A percentile compares a stretch with the other conserved stretches of the same genome.
phyloP scores from a whole-genome alignment of 2,329 filamentous ascomycete genomes.

The Exophiala sp. region DNA sequence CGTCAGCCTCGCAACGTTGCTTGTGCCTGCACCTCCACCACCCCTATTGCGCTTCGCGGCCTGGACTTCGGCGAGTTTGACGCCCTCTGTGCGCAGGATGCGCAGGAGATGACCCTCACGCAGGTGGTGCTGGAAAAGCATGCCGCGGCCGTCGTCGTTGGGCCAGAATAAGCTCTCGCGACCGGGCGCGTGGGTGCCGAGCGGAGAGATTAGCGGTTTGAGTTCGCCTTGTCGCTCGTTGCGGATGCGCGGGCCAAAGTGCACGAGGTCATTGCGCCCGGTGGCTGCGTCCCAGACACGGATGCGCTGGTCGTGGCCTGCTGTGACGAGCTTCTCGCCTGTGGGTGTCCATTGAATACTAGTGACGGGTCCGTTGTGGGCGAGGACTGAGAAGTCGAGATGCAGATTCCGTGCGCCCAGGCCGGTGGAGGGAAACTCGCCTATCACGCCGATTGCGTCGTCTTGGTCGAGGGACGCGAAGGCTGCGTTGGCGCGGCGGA shows the following conservation, averaged over 20 bases:
- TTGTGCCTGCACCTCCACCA: not conserved
- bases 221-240: slow-evolving; percentile 61
- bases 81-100: slow-evolving; percentile 63
- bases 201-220: slow-evolving; percentile 61
- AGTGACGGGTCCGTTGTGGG: slow-evolving; percentile 80
- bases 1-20: slow-evolving; percentile 27
- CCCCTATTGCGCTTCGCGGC: not conserved
- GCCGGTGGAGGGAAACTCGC: slow-evolving; percentile 27
- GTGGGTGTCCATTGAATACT: slow-evolving; percentile 80
- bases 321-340: slow-evolving; percentile 70
- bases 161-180: slow-evolving; percentile 74
- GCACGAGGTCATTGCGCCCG: slow-evolving; percentile 81
- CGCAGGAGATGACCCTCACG: slow-evolving; percentile 72
- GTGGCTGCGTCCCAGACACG: slow-evolving; percentile 80
- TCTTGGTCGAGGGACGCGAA: slow-evolving; percentile 80
- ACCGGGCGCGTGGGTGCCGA: slow-evolving; percentile 48
- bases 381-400: slow-evolving; percentile 49
- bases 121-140: slow-evolving; percentile 76
- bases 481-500: slow-evolving; percentile 71
- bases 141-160: slow-evolving; percentile 63
- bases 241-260: slow-evolving; percentile 77
- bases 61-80: slow-evolving; percentile 34
- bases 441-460: slow-evolving; percentile 67
- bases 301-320: slow-evolving; percentile 79
- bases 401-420: slow-evolving; percentile 31